Percentiles rank a stretch among this genome's conserved stretches.
Evolutionary conservation across 2,329 filamentous ascomycete species (phyloP).

Genomic region (Beauveria caledonica): DNA sequence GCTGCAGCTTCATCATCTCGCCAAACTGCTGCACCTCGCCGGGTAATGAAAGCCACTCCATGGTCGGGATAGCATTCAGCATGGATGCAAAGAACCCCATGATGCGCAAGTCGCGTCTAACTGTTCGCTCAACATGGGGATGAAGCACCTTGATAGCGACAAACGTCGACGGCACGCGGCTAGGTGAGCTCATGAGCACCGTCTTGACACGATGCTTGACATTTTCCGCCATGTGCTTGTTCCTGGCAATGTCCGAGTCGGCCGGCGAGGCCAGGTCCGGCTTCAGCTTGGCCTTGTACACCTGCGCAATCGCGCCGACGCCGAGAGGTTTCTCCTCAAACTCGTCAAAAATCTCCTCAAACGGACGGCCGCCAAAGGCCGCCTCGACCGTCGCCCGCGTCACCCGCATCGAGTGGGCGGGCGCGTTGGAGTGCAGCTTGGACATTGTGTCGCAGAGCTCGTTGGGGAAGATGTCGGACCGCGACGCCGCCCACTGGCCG

Average conservation of each 20-base stretch:
- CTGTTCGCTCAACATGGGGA: constrained; percentile 79
- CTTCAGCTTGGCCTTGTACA: constrained; percentile 91
- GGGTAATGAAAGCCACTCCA: constrained; percentile 93
- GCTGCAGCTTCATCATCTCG: constrained; percentile 97
- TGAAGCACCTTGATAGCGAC: constrained; percentile 96
- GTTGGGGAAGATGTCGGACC: constrained; percentile 90
- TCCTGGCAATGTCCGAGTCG: constrained; percentile 39
- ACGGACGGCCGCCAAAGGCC: constrained; percentile 71
- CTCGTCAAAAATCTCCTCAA: constrained; percentile 92
- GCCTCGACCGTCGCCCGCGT: constrained; percentile 73
- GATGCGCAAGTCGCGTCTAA: constrained; percentile 84
- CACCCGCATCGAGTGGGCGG: constrained; percentile 74
- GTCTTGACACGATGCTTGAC: constrained; percentile 77
- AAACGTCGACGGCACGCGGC: constrained; percentile 79
- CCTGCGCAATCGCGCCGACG: constrained; percentile 93
- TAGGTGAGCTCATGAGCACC: constrained; percentile 77
- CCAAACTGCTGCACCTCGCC: constrained; percentile 93
- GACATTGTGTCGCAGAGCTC: constrained; percentile 93
- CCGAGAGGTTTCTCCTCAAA: constrained; percentile 85
- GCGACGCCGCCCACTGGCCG: constrained; percentile 95
- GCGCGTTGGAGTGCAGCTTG: constrained; percentile 86
- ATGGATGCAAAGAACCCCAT: constrained; percentile 85
- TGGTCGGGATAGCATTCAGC: constrained; percentile 82
- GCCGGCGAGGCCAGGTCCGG: constrained; percentile 61
- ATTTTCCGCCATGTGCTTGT: constrained; percentile 51